Conservation (phyloP, 768 basidiomycete genomes). For the Mycena vitilis region DNA sequence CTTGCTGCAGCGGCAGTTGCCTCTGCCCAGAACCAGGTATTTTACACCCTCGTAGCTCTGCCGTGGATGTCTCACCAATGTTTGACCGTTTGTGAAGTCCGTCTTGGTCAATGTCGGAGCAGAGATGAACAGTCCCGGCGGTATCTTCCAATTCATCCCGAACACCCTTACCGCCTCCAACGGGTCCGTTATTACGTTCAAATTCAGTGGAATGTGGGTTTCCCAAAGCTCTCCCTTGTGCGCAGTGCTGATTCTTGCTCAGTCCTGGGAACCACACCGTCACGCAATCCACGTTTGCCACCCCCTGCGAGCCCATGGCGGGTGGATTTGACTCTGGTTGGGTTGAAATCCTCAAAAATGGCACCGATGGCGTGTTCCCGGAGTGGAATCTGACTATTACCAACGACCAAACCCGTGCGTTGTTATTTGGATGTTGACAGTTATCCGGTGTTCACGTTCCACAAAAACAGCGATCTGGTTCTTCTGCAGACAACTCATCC, state of each 20-base stretch:
- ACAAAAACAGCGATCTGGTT: conserved; percentile 9
- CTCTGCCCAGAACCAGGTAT: conserved; percentile 34
- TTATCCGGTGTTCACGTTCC: not conserved
- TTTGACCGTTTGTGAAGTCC: conserved; percentile 2
- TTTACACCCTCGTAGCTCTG: not conserved
- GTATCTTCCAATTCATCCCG: conserved; percentile 61
- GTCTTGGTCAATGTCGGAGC: conserved; percentile 52
- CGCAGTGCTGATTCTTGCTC: not conserved
- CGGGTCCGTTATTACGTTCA: conserved; percentile 62
- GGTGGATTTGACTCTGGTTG: conserved; percentile 70
- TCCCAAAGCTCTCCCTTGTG: not conserved
- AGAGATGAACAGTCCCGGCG: conserved; percentile 41
- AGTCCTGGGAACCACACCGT: conserved; percentile 18
- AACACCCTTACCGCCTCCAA: conserved; percentile 52
- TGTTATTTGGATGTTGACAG: no score
- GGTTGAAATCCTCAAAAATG: conserved; percentile 45
- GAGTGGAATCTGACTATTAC: conserved; percentile 65
- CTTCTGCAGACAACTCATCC: conserved; percentile 1
- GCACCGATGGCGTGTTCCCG: conserved; percentile 41
- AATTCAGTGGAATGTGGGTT: conserved; percentile 58
- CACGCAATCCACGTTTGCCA: not conserved
- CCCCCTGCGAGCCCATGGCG: conserved; percentile 55
- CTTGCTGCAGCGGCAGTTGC: conserved; percentile 28
- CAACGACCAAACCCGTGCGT: conserved; percentile 57
- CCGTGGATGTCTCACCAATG: not conserved